Conservation (phyloP, 768 basidiomycete species). For the Dendrothele bispora region DNA sequence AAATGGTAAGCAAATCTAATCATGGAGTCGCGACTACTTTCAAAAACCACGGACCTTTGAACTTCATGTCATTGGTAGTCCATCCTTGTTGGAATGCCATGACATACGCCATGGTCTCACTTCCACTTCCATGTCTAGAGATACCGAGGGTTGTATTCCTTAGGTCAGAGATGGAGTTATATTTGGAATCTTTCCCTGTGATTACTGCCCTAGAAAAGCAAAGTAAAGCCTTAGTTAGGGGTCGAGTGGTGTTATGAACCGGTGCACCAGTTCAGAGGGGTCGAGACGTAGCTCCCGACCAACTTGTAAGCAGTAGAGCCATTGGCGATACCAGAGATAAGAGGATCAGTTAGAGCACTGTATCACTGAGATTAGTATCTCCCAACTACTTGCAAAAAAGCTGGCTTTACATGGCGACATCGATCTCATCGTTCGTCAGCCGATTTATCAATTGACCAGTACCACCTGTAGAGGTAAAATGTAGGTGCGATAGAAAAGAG, state of each 20-base stretch:
- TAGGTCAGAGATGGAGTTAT: slow-evolving; percentile 70
- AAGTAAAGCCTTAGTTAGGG: no score
- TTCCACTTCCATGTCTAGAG: slow-evolving; percentile 85
- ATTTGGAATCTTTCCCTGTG: slow-evolving; percentile 74
- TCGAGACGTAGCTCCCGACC: slow-evolving; percentile 88
- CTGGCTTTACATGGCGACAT: slow-evolving; percentile 70
- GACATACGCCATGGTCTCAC: slow-evolving; percentile 94
- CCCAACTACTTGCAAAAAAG: not conserved
- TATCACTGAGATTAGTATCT: not conserved
- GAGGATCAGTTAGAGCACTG: slow-evolving; percentile 86
- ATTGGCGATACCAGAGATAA: slow-evolving; percentile 92
- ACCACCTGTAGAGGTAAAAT: slow-evolving; percentile 54
- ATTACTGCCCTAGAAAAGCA: slow-evolving; percentile 77
- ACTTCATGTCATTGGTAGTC: slow-evolving; percentile 61
- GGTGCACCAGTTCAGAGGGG: slow-evolving; percentile 81
- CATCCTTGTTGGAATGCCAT: slow-evolving; percentile 90
- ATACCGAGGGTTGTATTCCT: slow-evolving; percentile 86
- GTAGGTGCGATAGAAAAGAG: slow-evolving; percentile 12
- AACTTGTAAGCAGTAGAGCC: slow-evolving; percentile 87
- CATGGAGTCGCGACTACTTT: not conserved
- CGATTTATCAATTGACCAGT: slow-evolving; percentile 83
- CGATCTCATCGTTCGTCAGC: slow-evolving; percentile 74
- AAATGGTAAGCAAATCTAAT: not conserved
- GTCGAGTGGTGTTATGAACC: no score
- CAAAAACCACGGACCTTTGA: slow-evolving; percentile 53